Base-by-base conservation (phyloP, 345 rosid genomes). In the Diplotaxis tenuifolia region DNA sequence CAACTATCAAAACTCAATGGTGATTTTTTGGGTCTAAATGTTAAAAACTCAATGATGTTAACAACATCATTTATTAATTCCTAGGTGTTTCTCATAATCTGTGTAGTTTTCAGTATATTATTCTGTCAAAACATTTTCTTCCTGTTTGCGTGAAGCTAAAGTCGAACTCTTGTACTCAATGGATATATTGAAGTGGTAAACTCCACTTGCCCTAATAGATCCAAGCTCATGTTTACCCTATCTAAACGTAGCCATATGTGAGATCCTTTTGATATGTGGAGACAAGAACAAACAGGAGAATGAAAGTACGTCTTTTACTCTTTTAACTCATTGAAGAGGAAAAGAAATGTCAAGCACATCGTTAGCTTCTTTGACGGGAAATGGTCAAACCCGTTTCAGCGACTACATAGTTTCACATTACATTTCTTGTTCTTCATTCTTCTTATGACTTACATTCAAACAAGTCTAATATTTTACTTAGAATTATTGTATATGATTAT, bases 301-400 rank as follows among this genome's bases (percentile, higher is more conserved):
- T 20, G 31, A 63, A 64, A 14, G 12, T 14, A 42, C 3, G 47
- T 64, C 12, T 28, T 42, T 28, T 29, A 66, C 65, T 60, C 47
- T 23, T 52, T 68, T 36, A 75, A 52, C 63, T 68, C 74, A 49
- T 21, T 27, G 15, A 9, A 4, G 66, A 70, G 47, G 32, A 65
- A 22, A 57, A 23, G 14, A 71, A 57, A 57, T 34, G 66, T 71
- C 80, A 70, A 69, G 62, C 11, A 58, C 40, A 12, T 55, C 3
- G 40, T n/a, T 75, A 63, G 70, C 80, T 76, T 36, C 34, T 76
- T 76, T 76, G 80, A 76, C 76, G 80, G 75, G 80, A 71, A 34
- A 76, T 71, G 76, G 80, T 76, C 75, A 70, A 70, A 76, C 34
- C 23, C 52, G 54, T 57, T 76, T 76, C 67, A 71, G 34, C 10